A percentile compares a stretch with the other conserved stretches of the same genome.
phyloP scores from a whole-genome alignment of 139 green algal species.

The Chlamydomonas schloesseri region DNA sequence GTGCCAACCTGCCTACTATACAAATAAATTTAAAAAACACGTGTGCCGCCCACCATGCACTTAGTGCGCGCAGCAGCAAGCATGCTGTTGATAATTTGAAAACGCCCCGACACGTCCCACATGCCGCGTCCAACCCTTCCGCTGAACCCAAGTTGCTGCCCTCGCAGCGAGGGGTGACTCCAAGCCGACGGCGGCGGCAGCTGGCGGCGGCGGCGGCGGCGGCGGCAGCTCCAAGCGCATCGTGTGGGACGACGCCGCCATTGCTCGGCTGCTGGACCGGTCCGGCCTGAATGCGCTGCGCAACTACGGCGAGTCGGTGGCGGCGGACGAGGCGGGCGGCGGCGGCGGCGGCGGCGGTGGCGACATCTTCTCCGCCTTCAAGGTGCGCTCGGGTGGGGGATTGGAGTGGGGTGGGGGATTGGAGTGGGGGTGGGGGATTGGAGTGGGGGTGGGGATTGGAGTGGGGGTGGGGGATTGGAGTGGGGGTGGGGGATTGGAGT shows the following conservation, averaged over 20 bases:
- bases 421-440: no score
- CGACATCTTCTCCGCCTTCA: slow-evolving; percentile 72
- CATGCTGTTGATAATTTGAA: no score
- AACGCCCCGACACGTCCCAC: no score
- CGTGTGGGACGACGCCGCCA: slow-evolving; percentile 81
- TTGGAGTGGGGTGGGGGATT: no score
- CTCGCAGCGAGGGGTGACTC: background rate
- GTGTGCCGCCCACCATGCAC: no score
- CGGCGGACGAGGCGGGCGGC: slow-evolving; percentile 43
- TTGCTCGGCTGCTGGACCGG: slow-evolving; percentile 81
- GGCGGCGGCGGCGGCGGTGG: background rate
- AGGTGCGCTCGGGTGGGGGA: no score
- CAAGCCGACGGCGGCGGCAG: slow-evolving; percentile 7
- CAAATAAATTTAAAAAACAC: no score
- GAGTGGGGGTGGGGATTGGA: no score
- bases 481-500: background rate
- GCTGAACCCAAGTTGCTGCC: no score
- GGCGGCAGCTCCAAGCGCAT: slow-evolving; percentile 60
- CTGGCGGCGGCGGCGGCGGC: background rate
- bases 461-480: background rate
- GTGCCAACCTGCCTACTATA: no score
- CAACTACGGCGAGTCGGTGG: slow-evolving; percentile 40
- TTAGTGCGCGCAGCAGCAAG: no score
- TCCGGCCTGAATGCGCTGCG: slow-evolving; percentile 39
- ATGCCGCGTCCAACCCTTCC: no score